Evolutionary conservation across 1,284 basidiomycete genomes (phyloP).

Genomic region (Sanguinoderma infundibulare): DNA sequence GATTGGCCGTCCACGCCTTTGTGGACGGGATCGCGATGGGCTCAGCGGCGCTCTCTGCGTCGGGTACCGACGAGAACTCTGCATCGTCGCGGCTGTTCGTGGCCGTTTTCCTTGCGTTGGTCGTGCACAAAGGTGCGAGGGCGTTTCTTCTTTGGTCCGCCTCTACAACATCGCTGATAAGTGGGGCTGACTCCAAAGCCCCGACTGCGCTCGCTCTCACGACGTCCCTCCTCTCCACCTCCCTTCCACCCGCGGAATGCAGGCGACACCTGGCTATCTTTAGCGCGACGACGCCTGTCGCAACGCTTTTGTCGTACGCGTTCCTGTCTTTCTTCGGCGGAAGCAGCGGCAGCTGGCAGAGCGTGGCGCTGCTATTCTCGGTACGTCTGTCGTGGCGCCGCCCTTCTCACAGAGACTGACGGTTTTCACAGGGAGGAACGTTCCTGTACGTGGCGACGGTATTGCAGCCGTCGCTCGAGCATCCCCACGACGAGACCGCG

Average conservation of each 20-base stretch:
- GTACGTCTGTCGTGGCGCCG: constrained; percentile 45
- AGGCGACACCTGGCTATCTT: constrained; percentile 80
- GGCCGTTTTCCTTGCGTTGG: constrained; percentile 86
- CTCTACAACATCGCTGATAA: background rate
- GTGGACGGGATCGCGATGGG: constrained; percentile 93
- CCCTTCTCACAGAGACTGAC: background rate
- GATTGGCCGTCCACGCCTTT: constrained; percentile 84
- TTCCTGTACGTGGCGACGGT: constrained; percentile 96
- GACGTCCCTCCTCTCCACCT: constrained; percentile 79
- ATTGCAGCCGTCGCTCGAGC: constrained; percentile 71
- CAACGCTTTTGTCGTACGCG: constrained; percentile 73
- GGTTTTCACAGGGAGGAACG: constrained; percentile 75
- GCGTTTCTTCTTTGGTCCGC: background rate
- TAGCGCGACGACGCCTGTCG: constrained; percentile 78
- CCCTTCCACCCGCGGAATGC: constrained; percentile 68
- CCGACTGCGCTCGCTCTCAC: constrained; percentile 87
- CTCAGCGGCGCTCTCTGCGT: constrained; percentile 60
- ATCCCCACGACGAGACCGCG: constrained; percentile 37
- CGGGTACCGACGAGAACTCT: constrained; percentile 27
- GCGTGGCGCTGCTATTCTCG: constrained; percentile 78
- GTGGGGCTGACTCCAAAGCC: constrained; percentile 48
- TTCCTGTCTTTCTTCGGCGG: constrained; percentile 56
- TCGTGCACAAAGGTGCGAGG: constrained; percentile 82
- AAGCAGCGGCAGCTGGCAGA: constrained; percentile 60
- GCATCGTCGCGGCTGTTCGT: constrained; percentile 59